Base-by-base conservation (phyloP, 495 filamentous ascomycete species). In the Penicillium cosmopolitanum region DNA sequence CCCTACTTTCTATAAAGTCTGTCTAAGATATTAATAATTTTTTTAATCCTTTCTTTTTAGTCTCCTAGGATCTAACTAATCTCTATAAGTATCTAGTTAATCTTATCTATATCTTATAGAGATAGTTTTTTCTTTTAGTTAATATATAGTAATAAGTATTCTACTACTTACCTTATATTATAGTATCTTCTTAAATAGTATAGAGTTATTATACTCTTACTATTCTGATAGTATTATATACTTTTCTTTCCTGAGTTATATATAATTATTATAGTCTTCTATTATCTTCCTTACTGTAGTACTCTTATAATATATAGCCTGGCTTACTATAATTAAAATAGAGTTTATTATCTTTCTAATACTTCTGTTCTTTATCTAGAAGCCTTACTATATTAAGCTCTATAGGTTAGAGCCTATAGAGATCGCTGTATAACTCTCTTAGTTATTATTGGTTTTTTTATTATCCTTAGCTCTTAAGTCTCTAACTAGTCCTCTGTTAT, bases 381-480 rank as follows among this genome's bases (percentile, higher is more conserved):
- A 51, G 48, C 35, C 48, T 51, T 13, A 11, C 48, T 33, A 11
- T 11, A n/a, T 51, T 23, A 11, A 51, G 48, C 48, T 51, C 48
- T 16, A 51, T 51, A 15, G 5, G 25, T 51, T 16, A 11, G 35
- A 23, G 48, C n/a, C 48, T 16, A 33, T 51, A 51, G 0, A 11
- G 48, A 6, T 15, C 8, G 4, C 25, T 51, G 4, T 48, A n/a
- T n/a, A n/a, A n/a, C n/a, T n/a, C n/a, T n/a, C n/a, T n/a, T n/a
- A n/a, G n/a, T n/a, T n/a, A n/a, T n/a, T n/a, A n/a, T n/a, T n/a
- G n/a, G n/a, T n/a, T n/a, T n/a, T n/a, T n/a, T n/a, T n/a, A n/a
- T n/a, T n/a, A n/a, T n/a, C n/a, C n/a, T n/a, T n/a, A n/a, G n/a
- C n/a, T n/a, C n/a, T n/a, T n/a, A n/a, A n/a, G n/a, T n/a, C n/a